Base-by-base conservation (phyloP, 1,139 yeast species). In the Yamadazyma dushanensis region DNA sequence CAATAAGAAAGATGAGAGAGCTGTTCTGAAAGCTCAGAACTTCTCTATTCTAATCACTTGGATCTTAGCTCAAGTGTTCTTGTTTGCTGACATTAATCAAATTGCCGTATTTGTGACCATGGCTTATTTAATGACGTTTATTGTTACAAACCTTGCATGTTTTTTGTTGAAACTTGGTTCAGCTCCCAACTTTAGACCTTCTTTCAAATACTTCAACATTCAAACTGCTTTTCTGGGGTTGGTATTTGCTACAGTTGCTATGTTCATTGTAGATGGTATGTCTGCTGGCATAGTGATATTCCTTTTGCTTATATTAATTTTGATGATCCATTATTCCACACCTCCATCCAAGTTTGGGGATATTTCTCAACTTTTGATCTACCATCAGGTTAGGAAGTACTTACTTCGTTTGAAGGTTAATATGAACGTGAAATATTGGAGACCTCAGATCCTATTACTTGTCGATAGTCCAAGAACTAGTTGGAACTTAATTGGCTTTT, bases 321-420 rank as follows among this genome's bases (percentile, higher is more conserved):
- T 88, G 37, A 58, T 84, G 39, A 92, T 92, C 43, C 97, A 92
- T 57, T 88, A 89, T 53, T 73, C 80, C 39, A 84, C 96, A 2
- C 96, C 97, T 2, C 97, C 97, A 4, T 89, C 88, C 56, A 84
- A 89, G 25, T 92, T 96, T 87, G 98, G 98, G 22, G 98, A 92
- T 61, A 96, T 92, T 18, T 89, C 97, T 2, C 97, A 92, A 60
- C 78, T 89, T 31, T 70, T 92, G 44, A 90, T 92, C 36, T 92
- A 92, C 58, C 98, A 92, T 54, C 98, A 92, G 59, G 97, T 92
- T 4, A 70, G 98, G 44, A 92, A 92, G 55, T 92, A 92, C 53
- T 66, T 92, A 31, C 64, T 89, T 36, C 70, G 95, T 36, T 69
- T 92, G 31, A 78, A 88, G 42, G 87, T 88, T 47, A 96, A 92